Conservation (phyloP, 768 basidiomycete species). For the Strobilomyces confusus region DNA sequence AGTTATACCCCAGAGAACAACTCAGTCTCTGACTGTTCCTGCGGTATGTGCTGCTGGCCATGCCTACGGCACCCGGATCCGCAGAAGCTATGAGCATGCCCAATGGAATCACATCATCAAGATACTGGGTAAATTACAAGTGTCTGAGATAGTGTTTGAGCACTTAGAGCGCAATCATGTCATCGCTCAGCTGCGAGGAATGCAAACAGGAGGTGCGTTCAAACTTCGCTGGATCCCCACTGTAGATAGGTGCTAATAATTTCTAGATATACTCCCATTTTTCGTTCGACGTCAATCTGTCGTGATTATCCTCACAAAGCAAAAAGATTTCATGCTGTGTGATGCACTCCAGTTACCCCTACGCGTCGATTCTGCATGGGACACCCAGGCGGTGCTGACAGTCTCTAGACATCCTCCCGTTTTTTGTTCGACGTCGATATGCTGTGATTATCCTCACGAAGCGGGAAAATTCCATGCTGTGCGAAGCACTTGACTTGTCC, state of each 20-base stretch:
- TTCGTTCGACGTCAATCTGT: neutral
- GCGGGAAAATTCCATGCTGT: no score
- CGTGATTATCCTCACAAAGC: neutral
- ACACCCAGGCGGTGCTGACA: neutral
- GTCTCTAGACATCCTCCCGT: neutral
- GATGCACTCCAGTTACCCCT: neutral
- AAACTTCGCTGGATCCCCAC: neutral
- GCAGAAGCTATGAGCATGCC: neutral
- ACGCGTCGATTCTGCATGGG: neutral
- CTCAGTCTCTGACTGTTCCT: neutral
- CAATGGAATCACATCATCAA: neutral
- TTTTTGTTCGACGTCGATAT: neutral
- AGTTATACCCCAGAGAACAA: neutral
- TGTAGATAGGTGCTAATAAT: neutral
- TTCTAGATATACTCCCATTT: neutral
- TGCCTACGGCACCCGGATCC: neutral
- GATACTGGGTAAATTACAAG: neutral
- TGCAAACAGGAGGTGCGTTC: neutral
- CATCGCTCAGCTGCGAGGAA: neutral
- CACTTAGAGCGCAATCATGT: neutral
- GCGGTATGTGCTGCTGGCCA: neutral
- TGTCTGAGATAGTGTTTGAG: neutral
- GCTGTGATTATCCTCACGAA: neutral
- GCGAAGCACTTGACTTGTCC: no score
- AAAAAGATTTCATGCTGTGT: neutral